Evolutionary conservation across 805 yeast genomes (phyloP), one percentile per base, ranked within the genome.

Genomic region (Komagataella kurtzmanii): DNA sequence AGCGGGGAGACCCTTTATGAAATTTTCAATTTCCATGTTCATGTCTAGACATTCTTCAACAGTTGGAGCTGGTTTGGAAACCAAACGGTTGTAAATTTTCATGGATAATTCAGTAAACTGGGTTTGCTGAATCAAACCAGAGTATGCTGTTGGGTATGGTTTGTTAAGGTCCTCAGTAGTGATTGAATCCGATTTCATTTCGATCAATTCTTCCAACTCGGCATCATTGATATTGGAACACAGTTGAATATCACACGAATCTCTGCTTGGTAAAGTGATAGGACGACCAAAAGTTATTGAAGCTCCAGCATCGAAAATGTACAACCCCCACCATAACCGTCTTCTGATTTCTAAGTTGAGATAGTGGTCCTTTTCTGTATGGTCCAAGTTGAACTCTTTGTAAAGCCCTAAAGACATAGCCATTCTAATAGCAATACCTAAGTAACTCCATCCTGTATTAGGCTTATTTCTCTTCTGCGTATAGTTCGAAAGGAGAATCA

Each of bases 261-360:
- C 71, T 14, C 65, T 62, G 7, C 65, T 64, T 1, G 83, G 83
- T 48, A 78, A 64, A 55, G 73, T 73, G 4, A 78, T 71, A 1
- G 88, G 88, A 56, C 88, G 65, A 12, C 86, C 87, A 62, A 79
- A 78, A 0, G 84, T 76, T 19, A 82, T 69, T 1, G 84, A 76
- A 17, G 84, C 77, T 50, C 83, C 81, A 17, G 80, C 76, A 61
- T 81, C 87, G 57, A 79, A 79, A 50, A 77, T 73, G 56, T 77
- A 80, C 7, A 83, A 56, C 1, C 83, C 82, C 84, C 86, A 82
- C 85, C 86, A 83, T 36, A 80, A 61, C 51, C 86, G 65, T 58
- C 85, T 68, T 56, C 85, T 71, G 61, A 75, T 70, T 56, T 80
- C 86, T 50, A 72, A 62, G 57, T 75, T 73, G 23, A 75, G 52